Evolutionary conservation across 75 land plant species (phyloP), one percentile per base, ranked within the genome.

Genomic region (Cunninghamia lanceolata): DNA sequence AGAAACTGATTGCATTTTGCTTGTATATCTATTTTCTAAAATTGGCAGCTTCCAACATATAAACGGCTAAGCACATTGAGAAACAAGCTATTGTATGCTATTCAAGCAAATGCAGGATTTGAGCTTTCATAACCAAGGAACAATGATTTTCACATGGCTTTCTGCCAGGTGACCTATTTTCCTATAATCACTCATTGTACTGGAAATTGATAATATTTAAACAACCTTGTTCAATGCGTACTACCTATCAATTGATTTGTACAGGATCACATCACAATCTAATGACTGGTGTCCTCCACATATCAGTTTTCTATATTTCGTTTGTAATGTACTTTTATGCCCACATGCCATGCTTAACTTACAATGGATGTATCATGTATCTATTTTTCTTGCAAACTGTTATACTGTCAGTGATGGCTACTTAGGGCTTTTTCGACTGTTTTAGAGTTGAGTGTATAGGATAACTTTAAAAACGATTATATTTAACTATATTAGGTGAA

Each of bases 31-130:
- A 11, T 28, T 80, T 43, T 21, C 45, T 25, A n/a, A 32, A 80
- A 21, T 30, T 80, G 47, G 36, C 93, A 97, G 99, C 95, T 97
- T 79, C 99, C 99, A 46, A 93, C 99, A 34, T 97, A 97, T 84
- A 95, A 92, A 86, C 92, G 99, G 46, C 39, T 88, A 17, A 89
- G 91, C 83, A 97, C 96, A 83, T 79, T 97, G 90, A 89, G 89
- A 73, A 91, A 79, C 84, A 97, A 97, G 89, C 92, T 97, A 56
- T 91, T 92, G 25, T 97, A 97, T 90, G 96, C 99, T 14, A 96
- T 97, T 85, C 92, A 83, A 78, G 94, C 99, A 8, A 97, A 97
- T 86, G 88, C 99, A 38, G 99, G 99, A 82, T 97, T 97, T 88
- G 99, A 97, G 89, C 96, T 97, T 85, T 97, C 99, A 47, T 97